Evolutionary conservation across 2,329 filamentous ascomycete genomes (phyloP), one percentile per base, ranked within the genome.

Genomic region (Penicillium capsulatum): DNA sequence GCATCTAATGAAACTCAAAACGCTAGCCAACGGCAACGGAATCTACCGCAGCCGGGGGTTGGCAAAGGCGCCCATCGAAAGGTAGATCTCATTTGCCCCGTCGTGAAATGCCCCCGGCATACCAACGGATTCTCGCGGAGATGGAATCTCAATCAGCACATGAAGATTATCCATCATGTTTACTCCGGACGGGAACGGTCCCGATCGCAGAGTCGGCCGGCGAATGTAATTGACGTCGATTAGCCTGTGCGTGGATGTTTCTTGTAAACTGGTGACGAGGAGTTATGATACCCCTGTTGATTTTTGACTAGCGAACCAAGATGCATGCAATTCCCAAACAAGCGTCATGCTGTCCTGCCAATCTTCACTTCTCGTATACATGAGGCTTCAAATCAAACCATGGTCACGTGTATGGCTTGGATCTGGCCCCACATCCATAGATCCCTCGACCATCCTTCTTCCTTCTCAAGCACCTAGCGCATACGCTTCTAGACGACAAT

Each of bases 121-220:
- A 31, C 9, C 2, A 44, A 58, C 26, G 61, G 59, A 1, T 65
- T 65, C 40, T 53, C 59, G 6, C 53, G 61, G 22, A 48, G 29
- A 10, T 64, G 61, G 61, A 65, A 65, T 45, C 45, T 63, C 31
- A 61, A 62, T 36, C 50, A 55, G 13, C 61, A 65, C 43, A 33
- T 28, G 26, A 28, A 28, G 11, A 11, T 7, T 6, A 11, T n/a
- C 5, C 26, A 28, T 14, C n/a, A n/a, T 14, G 4, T n/a, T 28
- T 5, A 28, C 5, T 11, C 26, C 26, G 26, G 5, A 5, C 26
- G n/a, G 6, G 26, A 28, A 7, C 26, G 13, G 5, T n/a, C 26
- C 11, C 10, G 13, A 28, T 11, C 9, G 6, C 10, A 6, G 11
- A n/a, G 10, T 28, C 4, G 5, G 26, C 10, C 26, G 6, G 26